A percentile compares a stretch with the other conserved stretches of the same genome.
Evolutionary conservation across 2,329 filamentous ascomycete species (phyloP).

Genomic region (Boeremia exigua): DNA sequence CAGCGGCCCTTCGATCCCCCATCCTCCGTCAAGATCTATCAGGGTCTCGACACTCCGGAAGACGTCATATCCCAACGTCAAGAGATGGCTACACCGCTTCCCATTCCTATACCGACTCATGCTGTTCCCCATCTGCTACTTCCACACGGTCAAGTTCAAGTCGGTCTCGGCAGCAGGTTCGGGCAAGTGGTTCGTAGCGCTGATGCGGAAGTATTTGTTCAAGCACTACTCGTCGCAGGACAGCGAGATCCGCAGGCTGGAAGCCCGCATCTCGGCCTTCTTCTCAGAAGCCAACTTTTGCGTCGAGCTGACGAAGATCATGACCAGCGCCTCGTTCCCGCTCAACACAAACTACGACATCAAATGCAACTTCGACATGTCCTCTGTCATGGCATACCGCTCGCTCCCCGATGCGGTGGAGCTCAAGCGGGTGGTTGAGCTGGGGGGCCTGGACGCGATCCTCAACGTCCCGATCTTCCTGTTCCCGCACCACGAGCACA

Average conservation of each 20-base stretch:
- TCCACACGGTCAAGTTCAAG: conserved; percentile 59
- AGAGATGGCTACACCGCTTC: conserved; percentile 56
- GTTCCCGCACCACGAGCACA: conserved; percentile 62
- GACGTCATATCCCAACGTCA: conserved; percentile 49
- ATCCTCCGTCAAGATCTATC: conserved; percentile 58
- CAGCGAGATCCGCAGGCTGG: conserved; percentile 54
- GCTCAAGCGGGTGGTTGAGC: conserved; percentile 57
- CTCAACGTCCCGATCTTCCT: conserved; percentile 58
- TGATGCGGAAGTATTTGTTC: conserved; percentile 59
- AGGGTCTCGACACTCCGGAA: conserved; percentile 58
- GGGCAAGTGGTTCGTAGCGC: conserved; percentile 57
- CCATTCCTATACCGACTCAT: conserved; percentile 58
- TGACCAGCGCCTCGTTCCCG: conserved; percentile 56
- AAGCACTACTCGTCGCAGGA: conserved; percentile 54
- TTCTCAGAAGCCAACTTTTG: conserved; percentile 61
- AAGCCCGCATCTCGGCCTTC: conserved; percentile 57
- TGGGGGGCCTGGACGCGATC: conserved; percentile 59
- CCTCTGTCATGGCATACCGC: conserved; percentile 59
- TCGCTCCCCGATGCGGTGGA: conserved; percentile 51
- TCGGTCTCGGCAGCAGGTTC: conserved; percentile 59
- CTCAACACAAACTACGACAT: conserved; percentile 58
- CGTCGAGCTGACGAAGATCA: conserved; percentile 55
- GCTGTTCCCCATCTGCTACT: conserved; percentile 58
- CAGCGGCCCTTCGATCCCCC: conserved; percentile 55
- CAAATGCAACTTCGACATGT: conserved; percentile 52